Evolutionary conservation across 208 protist species (phyloP), one percentile per base, ranked within the genome.

Genomic region (Strigomonas oncopelti): DNA sequence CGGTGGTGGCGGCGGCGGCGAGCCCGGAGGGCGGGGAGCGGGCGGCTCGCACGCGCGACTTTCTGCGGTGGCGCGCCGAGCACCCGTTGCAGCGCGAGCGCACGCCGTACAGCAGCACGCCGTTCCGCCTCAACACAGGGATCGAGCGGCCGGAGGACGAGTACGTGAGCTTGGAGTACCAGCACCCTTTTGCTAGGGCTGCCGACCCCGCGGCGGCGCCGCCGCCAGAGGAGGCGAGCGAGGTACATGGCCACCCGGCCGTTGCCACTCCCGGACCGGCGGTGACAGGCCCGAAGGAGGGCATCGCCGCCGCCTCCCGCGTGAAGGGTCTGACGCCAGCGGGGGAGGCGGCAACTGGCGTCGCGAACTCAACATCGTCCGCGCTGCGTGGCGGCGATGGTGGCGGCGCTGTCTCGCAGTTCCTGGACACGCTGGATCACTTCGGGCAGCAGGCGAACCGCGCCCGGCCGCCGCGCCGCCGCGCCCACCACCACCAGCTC

Each of bases 101-200:
- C 46, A 73, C 75, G 3, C 62, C 59, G 0, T 91, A 87, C 66
- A 77, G 81, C 51, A 61, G 34, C 46, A 65, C 56, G 24, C 72
- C 69, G 46, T 91, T 83, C 54, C 84, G 84, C 0, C 65, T 91
- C 34, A 88, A 95, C 73, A 88, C 84, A 8, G 90, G 90, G 16
- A 67, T 94, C 2, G 88, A 91, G 61, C 38, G 45, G 28, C 61
- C 61, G 5, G 31, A 75, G 57, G 48, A 77, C 31, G 65, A 69
- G 34, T 61, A 66, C 1, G 52, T 72, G 5, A 67, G 63, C 36
- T 22, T 90, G 16, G 79, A 85, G 28, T 66, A 75, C 20, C 68
- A 77, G 2, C 51, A 72, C 59, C 56, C 59, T 20, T 70, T 62
- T 1, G 57, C 57, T 11, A 65, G 4, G 28, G 53, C 9, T 5